These are phyloP conservation scores for Pseudogymnoascus sp. DNA, from an alignment of 2,329 filamentous ascomycete genomes.

Conservation along the genomic window DNA sequence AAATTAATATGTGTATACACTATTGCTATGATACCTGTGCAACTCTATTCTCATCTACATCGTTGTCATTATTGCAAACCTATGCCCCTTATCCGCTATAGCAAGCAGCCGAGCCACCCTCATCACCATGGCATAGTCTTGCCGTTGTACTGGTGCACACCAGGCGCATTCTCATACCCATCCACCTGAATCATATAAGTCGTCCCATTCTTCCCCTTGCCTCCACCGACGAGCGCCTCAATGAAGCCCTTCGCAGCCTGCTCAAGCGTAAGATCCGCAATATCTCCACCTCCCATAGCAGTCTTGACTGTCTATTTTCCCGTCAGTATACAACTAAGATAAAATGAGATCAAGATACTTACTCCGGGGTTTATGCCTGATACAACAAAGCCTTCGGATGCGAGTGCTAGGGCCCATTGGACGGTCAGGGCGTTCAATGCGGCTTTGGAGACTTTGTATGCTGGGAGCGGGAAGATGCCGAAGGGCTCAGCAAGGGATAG, in stretches of 20 bases:
- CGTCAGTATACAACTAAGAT: background rate
- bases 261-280: constrained; percentile 10
- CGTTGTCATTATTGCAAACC: no score
- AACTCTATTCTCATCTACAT: no score
- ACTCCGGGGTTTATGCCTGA: background rate
- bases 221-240: background rate
- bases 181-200: constrained; percentile 9
- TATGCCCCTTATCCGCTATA: no score
- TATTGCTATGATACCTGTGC: no score
- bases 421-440: constrained; percentile 19
- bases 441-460: constrained; percentile 17
- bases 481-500: background rate
- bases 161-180: constrained; percentile 10
- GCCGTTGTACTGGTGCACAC: constrained; percentile 10
- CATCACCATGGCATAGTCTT: constrained; percentile 9
- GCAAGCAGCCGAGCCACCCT: background rate
- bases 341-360: background rate
- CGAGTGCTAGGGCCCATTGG: background rate
- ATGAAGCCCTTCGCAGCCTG: constrained; percentile 7
- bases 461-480: background rate
- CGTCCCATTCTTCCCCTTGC: background rate
- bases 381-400: background rate
- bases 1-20: no score
- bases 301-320: background rate
- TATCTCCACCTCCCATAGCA: constrained; percentile 6